phyloP scores from a whole-genome alignment of 2,329 filamentous ascomycete genomes.

The Cryphonectria parasitica region DNA sequence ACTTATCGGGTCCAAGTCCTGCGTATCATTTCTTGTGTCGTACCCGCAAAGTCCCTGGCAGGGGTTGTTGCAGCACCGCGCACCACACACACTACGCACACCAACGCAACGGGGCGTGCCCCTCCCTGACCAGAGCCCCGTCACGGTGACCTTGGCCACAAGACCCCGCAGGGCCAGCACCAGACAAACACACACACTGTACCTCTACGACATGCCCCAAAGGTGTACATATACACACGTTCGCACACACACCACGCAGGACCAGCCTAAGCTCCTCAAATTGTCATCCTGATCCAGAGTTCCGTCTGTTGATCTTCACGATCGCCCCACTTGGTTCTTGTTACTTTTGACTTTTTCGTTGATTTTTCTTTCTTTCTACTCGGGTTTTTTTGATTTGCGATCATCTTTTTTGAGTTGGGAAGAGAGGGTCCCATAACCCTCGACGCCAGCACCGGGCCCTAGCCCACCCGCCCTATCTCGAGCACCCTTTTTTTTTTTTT shows the following conservation, averaged over 20 bases:
- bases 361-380: no score
- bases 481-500: not conserved
- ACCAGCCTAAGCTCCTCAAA: not conserved
- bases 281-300: not conserved
- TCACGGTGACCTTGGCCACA: not conserved
- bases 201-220: not conserved
- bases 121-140: not conserved
- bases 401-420: not conserved
- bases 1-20: not conserved
- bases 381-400: not conserved
- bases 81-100: not conserved
- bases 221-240: not conserved
- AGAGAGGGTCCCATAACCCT: not conserved
- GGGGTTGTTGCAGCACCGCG: not conserved
- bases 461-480: not conserved
- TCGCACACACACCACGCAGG: no score
- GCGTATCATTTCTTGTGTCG: not conserved
- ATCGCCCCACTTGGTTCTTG: constrained; percentile 8
- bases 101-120: not conserved
- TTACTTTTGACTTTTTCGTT: not conserved
- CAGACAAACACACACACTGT: not conserved
- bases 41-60: not conserved
- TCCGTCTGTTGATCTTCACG: not conserved
- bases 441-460: not conserved
- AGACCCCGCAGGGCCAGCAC: not conserved